Percentiles rank a stretch among this genome's conserved stretches.
Evolutionary conservation across 768 basidiomycete species (phyloP).

Genomic region (Neoboletus magnificus): DNA sequence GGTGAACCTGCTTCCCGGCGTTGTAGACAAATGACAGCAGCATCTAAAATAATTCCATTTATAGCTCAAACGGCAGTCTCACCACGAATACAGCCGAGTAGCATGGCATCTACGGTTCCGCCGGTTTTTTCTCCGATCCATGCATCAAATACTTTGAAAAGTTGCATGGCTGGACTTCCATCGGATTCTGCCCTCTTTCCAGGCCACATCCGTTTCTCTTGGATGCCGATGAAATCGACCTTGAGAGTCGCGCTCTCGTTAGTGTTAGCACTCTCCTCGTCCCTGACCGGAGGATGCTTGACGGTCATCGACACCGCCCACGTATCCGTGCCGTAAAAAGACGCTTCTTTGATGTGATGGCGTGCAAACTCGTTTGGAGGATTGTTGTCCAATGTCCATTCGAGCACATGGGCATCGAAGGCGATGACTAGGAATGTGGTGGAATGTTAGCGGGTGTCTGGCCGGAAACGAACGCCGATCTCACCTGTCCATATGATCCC

Average conservation of each 20-base stretch:
- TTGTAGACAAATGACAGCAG: not conserved
- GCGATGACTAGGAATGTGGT: constrained; percentile 57
- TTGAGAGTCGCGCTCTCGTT: constrained; percentile 31
- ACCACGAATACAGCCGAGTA: constrained; percentile 72
- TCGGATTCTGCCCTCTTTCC: constrained; percentile 51
- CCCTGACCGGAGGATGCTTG: constrained; percentile 39
- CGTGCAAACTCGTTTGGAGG: constrained; percentile 73
- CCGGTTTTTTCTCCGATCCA: constrained; percentile 68
- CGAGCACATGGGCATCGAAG: constrained; percentile 85
- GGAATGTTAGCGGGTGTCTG: not conserved
- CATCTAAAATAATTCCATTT: not conserved
- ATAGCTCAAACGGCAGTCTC: constrained; percentile 38
- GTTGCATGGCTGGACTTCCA: constrained; percentile 57
- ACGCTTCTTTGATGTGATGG: constrained; percentile 91
- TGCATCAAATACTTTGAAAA: constrained; percentile 71
- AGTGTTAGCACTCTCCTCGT: not conserved
- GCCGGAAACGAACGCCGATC: constrained; percentile 11
- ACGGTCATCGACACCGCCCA: constrained; percentile 75
- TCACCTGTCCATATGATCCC: constrained; percentile 84
- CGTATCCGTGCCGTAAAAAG: constrained; percentile 72
- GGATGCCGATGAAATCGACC: constrained; percentile 78
- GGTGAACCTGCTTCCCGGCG: not conserved
- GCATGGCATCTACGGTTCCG: constrained; percentile 62
- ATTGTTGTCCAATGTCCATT: constrained; percentile 78
- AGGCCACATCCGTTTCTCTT: constrained; percentile 85